These are phyloP conservation scores for Colletotrichum sp. DNA, from an alignment of 2,329 filamentous ascomycete species.

Conservation along the genomic window DNA sequence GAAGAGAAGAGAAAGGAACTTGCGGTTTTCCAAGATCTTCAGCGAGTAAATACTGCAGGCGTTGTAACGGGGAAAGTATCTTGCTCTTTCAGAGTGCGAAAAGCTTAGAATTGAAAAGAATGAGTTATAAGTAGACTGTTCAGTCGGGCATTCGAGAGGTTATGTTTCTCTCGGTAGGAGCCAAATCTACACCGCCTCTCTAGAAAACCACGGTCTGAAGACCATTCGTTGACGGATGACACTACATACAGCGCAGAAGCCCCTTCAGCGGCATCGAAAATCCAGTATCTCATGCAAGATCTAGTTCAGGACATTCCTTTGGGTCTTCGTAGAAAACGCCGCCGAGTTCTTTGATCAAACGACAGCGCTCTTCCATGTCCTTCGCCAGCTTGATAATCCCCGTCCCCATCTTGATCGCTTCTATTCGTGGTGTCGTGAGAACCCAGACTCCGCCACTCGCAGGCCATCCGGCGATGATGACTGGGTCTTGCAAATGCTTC, in stretches of 20 bases:
- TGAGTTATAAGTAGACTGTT: accelerated
- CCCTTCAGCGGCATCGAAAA: background rate
- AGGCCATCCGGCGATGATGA: background rate
- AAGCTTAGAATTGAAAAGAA: background rate
- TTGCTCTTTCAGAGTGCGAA: background rate
- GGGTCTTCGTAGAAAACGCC: background rate
- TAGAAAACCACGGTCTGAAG: background rate
- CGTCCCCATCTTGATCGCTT: background rate
- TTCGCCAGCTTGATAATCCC: background rate
- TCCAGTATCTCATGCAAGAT: background rate
- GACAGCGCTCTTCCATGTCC: background rate
- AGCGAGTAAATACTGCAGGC: background rate
- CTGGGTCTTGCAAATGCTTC: background rate
- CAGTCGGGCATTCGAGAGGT: background rate
- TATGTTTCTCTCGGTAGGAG: background rate
- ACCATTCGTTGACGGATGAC: background rate
- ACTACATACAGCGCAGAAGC: background rate
- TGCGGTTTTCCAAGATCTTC: accelerated
- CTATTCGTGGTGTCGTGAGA: background rate
- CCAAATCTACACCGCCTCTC: background rate
- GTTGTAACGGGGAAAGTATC: background rate
- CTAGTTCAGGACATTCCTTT: background rate
- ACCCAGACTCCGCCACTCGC: background rate
- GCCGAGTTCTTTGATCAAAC: background rate
- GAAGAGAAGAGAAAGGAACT: background rate